phyloP scores from a whole-genome alignment of 2,329 filamentous ascomycete species.

The Bisporella sp. region DNA sequence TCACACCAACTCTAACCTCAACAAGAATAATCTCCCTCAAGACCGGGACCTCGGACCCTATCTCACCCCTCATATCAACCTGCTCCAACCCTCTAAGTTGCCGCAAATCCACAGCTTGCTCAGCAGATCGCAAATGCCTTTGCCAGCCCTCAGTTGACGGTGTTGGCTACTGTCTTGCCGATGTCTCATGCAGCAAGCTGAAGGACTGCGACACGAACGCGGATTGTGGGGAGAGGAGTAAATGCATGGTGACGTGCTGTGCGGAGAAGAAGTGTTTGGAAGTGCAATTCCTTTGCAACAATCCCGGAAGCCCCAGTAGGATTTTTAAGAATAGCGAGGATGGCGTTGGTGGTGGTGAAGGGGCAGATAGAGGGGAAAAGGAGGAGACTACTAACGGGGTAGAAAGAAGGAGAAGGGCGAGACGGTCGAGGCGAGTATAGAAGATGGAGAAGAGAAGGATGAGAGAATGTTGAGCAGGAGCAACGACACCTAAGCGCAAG shows the following conservation, averaged over 20 bases:
- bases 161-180: constrained; percentile 2
- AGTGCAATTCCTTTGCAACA: neutral
- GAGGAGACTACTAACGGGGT: neutral
- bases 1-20: too few species aligned
- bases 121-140: neutral
- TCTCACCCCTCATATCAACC: neutral
- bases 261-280: constrained; percentile 1
- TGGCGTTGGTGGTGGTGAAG: neutral
- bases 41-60: too few species aligned
- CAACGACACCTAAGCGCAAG: too few species aligned
- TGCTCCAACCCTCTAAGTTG: neutral
- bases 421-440: neutral
- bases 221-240: neutral
- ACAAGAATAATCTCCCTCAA: too few species aligned
- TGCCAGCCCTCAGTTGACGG: neutral
- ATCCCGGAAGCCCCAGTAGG: neutral
- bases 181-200: neutral
- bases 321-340: neutral
- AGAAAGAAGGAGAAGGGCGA: neutral
- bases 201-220: neutral
- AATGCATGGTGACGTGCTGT: constrained; percentile 4
- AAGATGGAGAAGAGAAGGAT: neutral
- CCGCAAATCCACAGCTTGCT: neutral
- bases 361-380: neutral
- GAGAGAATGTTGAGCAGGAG: too few species aligned